phyloP scores from a whole-genome alignment of 2,329 filamentous ascomycete genomes.

The Penicillium sp. region DNA sequence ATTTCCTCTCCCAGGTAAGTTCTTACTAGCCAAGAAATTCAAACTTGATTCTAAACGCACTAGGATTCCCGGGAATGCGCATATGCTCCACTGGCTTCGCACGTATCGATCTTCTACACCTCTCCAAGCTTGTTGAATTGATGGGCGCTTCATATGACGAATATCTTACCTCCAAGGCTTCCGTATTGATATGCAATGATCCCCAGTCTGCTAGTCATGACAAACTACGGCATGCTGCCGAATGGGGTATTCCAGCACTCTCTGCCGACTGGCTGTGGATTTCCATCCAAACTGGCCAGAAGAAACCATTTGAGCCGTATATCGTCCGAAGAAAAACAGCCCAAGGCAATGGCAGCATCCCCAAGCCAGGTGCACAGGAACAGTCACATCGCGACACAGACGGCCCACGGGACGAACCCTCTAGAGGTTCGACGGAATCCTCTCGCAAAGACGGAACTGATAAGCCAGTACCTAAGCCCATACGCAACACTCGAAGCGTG shows the following conservation, averaged over 20 bases:
- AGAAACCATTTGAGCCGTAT: conserved; percentile 49
- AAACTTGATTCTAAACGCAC: conserved; percentile 14
- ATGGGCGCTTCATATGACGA: conserved; percentile 80
- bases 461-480: background rate
- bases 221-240: conserved; percentile 71
- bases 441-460: background rate
- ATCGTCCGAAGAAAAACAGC: conserved; percentile 28
- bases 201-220: conserved; percentile 55
- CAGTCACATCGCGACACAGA: background rate
- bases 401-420: background rate
- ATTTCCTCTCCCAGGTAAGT: conserved; percentile 59
- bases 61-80: conserved; percentile 63
- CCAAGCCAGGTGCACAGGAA: conserved; percentile 18
- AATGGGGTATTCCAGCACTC: conserved; percentile 77
- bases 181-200: conserved; percentile 68
- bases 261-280: conserved; percentile 78
- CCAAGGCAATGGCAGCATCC: conserved; percentile 21
- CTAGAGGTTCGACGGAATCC: background rate
- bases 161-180: conserved; percentile 65
- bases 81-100: conserved; percentile 79
- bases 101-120: conserved; percentile 78
- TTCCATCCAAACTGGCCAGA: conserved; percentile 57
- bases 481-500: conserved; percentile 7
- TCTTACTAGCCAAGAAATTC: background rate
- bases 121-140: conserved; percentile 69